These are phyloP conservation scores for Pichia manshurica DNA, from an alignment of 805 yeast species.

Conservation along the genomic window DNA sequence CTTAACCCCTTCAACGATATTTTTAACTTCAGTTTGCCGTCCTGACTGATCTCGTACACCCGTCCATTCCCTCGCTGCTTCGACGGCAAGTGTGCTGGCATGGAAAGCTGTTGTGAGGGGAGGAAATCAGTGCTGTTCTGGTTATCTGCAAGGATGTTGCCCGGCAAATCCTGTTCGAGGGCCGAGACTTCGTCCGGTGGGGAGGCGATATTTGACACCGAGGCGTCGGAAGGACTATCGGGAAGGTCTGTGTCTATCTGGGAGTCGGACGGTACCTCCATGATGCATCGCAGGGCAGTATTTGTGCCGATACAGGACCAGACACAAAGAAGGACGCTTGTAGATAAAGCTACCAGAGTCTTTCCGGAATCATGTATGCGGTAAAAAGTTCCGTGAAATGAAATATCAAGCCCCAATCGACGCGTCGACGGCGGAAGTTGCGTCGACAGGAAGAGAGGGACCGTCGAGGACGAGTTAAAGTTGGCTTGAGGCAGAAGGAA, in stretches of 20 bases:
- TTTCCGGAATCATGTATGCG: too few species aligned
- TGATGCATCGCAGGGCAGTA: not conserved
- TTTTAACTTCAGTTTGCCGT: constrained; percentile 8
- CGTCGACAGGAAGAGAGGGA: too few species aligned
- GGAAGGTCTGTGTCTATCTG: not conserved
- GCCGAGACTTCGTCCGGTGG: not conserved
- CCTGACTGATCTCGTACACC: constrained; percentile 2
- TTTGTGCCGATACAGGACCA: too few species aligned
- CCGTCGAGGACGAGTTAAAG: too few species aligned
- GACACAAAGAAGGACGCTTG: too few species aligned
- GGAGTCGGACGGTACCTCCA: not conserved
- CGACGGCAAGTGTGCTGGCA: not conserved
- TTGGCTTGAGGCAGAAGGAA: too few species aligned
- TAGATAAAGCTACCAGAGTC: too few species aligned
- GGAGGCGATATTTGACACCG: not conserved
- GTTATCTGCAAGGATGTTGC: not conserved
- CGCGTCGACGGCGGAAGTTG: too few species aligned
- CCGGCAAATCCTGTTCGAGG: too few species aligned
- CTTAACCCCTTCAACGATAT: constrained; percentile 9
- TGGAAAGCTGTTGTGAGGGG: not conserved
- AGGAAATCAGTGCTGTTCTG: not conserved
- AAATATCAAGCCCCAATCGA: too few species aligned
- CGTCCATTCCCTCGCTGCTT: constrained; percentile 1
- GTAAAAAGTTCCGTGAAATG: too few species aligned
- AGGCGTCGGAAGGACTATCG: constrained; percentile 3